Base-by-base conservation (phyloP, 2,329 filamentous ascomycete species). In the Aureobasidium musti region DNA sequence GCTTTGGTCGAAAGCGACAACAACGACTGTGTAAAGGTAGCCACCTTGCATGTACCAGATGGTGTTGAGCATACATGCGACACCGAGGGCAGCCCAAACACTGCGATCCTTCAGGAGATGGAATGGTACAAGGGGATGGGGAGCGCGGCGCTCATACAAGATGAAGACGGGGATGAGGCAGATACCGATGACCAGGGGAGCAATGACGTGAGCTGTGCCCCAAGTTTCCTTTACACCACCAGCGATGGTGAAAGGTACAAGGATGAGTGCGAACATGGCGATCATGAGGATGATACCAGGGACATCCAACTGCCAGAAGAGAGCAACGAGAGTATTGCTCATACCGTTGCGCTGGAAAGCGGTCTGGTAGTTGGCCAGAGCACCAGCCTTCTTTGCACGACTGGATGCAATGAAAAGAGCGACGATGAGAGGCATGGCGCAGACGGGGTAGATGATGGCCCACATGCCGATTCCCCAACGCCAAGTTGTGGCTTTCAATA, bases 391-490 rank as follows among this genome's bases (percentile, higher is more conserved):
- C 70, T 80, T 82, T 14, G 86, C 86, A 23, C 85, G 83, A 19
- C 77, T 80, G 13, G 80, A 78, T 17, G 86, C 82, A 45, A 84
- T 71, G 60, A 77, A 74, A 0, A 89, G 78, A 6, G 82, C 82
- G 45, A 81, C 69, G 71, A 88, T 75, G 14, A 91, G 79, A 0
- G 89, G 89, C 23, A 87, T 68, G 35, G 83, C 84, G 53, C 88
- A 81, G 52, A 83, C 76, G 1, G 88, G 88, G 5, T 86, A 79
- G 68, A 91, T 82, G 70, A 91, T 87, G 47, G 84, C 81, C 76
- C 89, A 91, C 70, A 83, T 81, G 49, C 87, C 89, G 72, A 87
- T 91, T 1, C 82, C 87, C 89, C 88, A 91, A 45, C 86, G 83
- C 84, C 86, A 91, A 52, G 65, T 70, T 5, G 69, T 84, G 1